These are phyloP conservation scores for Malania oleifera DNA, from an alignment of 164 flowering plant genomes.

Conservation along the genomic window DNA sequence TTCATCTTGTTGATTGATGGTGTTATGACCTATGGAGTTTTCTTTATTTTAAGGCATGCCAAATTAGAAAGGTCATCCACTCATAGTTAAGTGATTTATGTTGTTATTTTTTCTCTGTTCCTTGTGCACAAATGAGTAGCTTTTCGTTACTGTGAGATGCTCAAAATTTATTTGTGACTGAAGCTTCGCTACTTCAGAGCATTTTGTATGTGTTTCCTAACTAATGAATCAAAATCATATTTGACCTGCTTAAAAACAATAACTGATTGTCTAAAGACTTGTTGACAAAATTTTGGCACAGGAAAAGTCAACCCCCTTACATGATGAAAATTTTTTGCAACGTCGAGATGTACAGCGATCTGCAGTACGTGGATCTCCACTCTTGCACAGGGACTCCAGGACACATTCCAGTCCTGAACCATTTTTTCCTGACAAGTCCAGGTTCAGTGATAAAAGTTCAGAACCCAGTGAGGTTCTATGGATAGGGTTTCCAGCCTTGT, in stretches of 20 bases:
- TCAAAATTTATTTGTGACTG: too few relatives aligned
- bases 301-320: conserved; percentile 63
- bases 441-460: conserved; percentile 44
- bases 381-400: conserved; percentile 51
- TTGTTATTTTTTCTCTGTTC: too few relatives aligned
- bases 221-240: background rate
- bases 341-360: conserved; percentile 43
- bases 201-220: background rate
- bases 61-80: too few relatives aligned
- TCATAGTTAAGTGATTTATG: too few relatives aligned
- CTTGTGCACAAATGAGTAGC: too few relatives aligned
- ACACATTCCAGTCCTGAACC: conserved; percentile 45
- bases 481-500: conserved; percentile 79
- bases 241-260: background rate
- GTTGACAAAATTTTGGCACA: conserved; percentile 33
- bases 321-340: conserved; percentile 41
- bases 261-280: conserved; percentile 15
- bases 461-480: conserved; percentile 91
- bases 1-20: too few relatives aligned
- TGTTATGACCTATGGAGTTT: too few relatives aligned
- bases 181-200: background rate
- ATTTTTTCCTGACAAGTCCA: conserved; percentile 41
- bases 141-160: too few relatives aligned
- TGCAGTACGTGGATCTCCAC: conserved; percentile 33
- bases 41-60: too few relatives aligned